Conservation (phyloP, 495 filamentous ascomycete species). For the Podospora pseudocomata region DNA sequence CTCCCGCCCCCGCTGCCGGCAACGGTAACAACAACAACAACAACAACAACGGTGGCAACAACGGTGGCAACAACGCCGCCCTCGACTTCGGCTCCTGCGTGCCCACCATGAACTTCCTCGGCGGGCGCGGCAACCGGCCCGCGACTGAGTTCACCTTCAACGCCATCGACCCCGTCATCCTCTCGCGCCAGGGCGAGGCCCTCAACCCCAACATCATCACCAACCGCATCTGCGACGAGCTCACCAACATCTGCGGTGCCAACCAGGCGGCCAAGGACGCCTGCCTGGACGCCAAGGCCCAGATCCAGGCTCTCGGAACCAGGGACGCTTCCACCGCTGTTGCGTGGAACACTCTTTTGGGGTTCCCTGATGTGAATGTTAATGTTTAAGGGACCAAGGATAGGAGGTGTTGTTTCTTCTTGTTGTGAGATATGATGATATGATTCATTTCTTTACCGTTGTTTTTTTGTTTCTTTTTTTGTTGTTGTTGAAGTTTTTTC, state of each 20-base stretch:
- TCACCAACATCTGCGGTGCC: constrained; percentile 54
- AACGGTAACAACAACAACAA: constrained; percentile 12
- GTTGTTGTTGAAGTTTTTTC: not conserved
- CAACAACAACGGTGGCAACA: constrained; percentile 13
- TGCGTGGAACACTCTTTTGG: constrained; percentile 42
- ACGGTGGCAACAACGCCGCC: constrained; percentile 30
- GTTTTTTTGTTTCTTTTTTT: constrained; percentile 8
- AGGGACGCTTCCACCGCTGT: constrained; percentile 41
- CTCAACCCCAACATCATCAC: constrained; percentile 63
- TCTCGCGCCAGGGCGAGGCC: constrained; percentile 50
- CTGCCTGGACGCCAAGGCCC: constrained; percentile 42
- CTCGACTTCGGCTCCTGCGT: constrained; percentile 52
- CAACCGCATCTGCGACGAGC: constrained; percentile 61
- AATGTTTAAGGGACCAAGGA: not conserved
- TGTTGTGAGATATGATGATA: not conserved
- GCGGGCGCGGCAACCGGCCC: constrained; percentile 43
- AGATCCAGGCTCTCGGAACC: constrained; percentile 39
- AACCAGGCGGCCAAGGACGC: constrained; percentile 51
- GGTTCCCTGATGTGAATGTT: constrained; percentile 36
- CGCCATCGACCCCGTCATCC: constrained; percentile 44
- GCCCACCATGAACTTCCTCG: constrained; percentile 53
- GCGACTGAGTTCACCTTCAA: constrained; percentile 54
- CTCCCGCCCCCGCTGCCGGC: constrained; percentile 17
- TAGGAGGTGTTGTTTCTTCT: constrained; percentile 1
- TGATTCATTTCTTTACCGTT: not conserved